These are phyloP conservation scores for Talaromyces sp. DNA, from an alignment of 2,329 filamentous ascomycete species.

Conservation along the genomic window DNA sequence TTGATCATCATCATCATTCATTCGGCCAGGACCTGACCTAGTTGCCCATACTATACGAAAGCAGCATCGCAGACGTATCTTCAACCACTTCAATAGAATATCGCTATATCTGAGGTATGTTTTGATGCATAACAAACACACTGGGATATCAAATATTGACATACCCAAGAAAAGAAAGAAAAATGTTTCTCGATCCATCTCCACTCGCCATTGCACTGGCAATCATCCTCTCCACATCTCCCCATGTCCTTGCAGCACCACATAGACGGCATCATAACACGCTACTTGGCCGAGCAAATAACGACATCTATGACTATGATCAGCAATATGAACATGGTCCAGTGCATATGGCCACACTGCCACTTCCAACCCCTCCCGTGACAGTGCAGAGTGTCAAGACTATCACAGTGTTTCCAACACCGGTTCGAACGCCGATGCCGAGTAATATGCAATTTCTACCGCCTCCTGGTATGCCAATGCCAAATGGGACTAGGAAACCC, in stretches of 20 bases:
- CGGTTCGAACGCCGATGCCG: neutral
- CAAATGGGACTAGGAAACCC: constrained; percentile 9
- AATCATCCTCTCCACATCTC: constrained; percentile 12
- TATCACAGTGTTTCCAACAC: constrained; percentile 9
- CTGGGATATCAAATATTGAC: neutral
- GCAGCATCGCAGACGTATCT: neutral
- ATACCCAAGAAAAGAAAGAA: neutral
- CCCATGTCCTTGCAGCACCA: constrained; percentile 7
- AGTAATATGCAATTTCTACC: constrained; percentile 1
- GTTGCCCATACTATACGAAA: too few relatives aligned
- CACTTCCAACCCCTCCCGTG: neutral
- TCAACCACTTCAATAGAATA: neutral
- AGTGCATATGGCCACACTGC: neutral
- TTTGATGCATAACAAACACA: neutral
- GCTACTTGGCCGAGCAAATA: neutral
- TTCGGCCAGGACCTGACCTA: neutral
- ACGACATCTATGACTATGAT: neutral
- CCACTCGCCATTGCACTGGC: constrained; percentile 10
- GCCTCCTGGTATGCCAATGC: neutral
- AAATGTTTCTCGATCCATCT: constrained; percentile 10
- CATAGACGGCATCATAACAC: neutral
- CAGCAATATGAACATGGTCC: constrained; percentile 1
- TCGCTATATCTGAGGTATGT: neutral
- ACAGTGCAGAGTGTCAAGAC: neutral
- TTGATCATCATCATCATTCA: neutral